Evolutionary conservation across 805 yeast species (phyloP).

Genomic region (Metschnikowia borealis): DNA sequence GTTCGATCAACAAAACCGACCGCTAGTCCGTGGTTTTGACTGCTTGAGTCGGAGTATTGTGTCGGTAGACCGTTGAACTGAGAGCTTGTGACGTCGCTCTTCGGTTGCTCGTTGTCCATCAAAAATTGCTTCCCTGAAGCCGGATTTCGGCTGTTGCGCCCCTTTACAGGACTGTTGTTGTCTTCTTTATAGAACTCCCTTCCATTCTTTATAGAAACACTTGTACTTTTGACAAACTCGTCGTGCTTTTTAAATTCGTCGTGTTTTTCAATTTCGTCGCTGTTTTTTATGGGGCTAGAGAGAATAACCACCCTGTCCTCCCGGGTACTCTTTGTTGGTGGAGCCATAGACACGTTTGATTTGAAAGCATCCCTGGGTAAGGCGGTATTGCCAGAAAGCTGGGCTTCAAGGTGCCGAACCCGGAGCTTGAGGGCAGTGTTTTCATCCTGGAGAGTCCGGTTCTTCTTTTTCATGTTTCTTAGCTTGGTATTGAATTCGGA

Average conservation of each 20-base stretch:
- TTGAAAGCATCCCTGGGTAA: slow-evolving; percentile 4
- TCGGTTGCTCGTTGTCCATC: neutral
- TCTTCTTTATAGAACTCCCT: neutral
- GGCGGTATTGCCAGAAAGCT: neutral
- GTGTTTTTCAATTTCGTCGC: neutral
- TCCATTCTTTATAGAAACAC: slow-evolving; percentile 6
- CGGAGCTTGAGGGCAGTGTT: slow-evolving; percentile 9
- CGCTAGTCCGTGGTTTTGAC: slow-evolving; percentile 4
- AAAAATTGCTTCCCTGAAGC: neutral
- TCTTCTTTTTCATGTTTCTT: slow-evolving; percentile 10
- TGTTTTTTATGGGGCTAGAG: slow-evolving; percentile 15
- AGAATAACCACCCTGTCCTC: slow-evolving; percentile 7
- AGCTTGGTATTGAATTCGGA: slow-evolving; percentile 17
- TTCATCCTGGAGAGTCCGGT: slow-evolving; percentile 8
- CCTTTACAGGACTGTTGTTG: neutral
- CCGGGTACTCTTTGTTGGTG: neutral
- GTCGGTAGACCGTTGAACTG: slow-evolving; percentile 20
- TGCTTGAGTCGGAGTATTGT: slow-evolving; percentile 18
- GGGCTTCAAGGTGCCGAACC: slow-evolving; percentile 4
- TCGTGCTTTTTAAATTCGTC: no score
- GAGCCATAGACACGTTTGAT: slow-evolving; percentile 5
- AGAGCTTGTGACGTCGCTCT: slow-evolving; percentile 15
- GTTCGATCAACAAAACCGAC: neutral
- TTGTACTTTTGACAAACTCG: no score
- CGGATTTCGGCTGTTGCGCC: neutral